These are phyloP conservation scores for Dictyostelium intermedium DNA, from an alignment of 78 protist species.

Conservation along the genomic window DNA sequence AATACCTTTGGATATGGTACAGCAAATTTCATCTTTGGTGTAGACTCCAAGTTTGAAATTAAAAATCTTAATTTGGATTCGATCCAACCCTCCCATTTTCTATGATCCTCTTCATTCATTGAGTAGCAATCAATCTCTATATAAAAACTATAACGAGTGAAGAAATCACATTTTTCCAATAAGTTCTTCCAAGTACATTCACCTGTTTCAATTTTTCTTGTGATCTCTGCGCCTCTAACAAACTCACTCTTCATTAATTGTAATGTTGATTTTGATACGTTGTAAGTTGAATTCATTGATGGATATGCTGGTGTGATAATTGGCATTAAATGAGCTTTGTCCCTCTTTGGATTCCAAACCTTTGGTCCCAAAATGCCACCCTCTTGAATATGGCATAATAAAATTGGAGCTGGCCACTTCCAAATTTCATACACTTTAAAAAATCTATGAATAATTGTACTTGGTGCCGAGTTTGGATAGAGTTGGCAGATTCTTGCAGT, in stretches of 20 bases:
- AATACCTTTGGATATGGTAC: conserved; percentile 49
- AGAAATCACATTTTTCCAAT: conserved; percentile 86
- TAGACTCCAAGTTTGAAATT: conserved; percentile 58
- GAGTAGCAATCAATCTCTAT: conserved; percentile 49
- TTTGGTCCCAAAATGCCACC: conserved; percentile 33
- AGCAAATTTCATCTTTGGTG: conserved; percentile 70
- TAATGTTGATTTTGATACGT: conserved; percentile 91
- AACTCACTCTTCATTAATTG: conserved; percentile 89
- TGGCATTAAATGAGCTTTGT: conserved; percentile 93
- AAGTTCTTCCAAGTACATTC: conserved; percentile 66
- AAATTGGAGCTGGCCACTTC: conserved; percentile 88
- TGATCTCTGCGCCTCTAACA: conserved; percentile 85
- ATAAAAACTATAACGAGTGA: conserved; percentile 66
- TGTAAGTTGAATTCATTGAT: conserved; percentile 95
- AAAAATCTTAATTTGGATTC: conserved; percentile 68
- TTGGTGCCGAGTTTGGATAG: conserved; percentile 95
- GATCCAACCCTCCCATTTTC: conserved; percentile 83
- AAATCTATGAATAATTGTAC: conserved; percentile 89
- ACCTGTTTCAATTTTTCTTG: conserved; percentile 18
- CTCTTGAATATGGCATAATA: conserved; percentile 61
- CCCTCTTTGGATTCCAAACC: conserved; percentile 88
- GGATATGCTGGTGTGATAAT: conserved; percentile 98
- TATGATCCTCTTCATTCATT: conserved; percentile 55
- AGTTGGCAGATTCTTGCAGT: conserved; percentile 96
- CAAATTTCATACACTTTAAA: conserved; percentile 89